These are phyloP conservation scores for Lactarius indigo DNA, from an alignment of 768 basidiomycete species.

Conservation along the genomic window DNA sequence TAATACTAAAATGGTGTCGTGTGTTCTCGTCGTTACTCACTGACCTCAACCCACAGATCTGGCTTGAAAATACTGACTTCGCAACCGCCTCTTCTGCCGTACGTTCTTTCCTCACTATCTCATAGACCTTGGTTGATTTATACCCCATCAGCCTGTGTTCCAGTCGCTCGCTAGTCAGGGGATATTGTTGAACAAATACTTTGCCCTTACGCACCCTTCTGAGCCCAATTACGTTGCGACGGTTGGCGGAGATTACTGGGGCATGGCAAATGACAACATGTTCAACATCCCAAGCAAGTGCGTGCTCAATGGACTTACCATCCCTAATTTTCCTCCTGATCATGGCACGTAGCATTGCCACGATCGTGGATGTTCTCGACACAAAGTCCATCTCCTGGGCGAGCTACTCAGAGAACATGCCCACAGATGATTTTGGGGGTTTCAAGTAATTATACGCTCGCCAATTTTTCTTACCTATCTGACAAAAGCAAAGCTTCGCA, in stretches of 20 bases:
- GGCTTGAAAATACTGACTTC: conserved; percentile 14
- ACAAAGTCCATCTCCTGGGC: conserved; percentile 7
- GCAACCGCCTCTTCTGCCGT: not conserved
- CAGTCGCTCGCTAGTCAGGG: conserved; percentile 4
- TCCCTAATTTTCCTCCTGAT: not conserved
- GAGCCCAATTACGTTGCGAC: conserved; percentile 17
- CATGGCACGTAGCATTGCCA: not conserved
- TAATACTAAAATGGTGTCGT: not conserved
- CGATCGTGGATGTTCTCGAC: conserved; percentile 11
- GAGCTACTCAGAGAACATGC: conserved; percentile 48
- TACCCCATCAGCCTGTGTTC: conserved; percentile 1
- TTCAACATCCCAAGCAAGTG: conserved; percentile 14
- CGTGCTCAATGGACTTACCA: not conserved
- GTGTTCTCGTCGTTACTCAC: not conserved
- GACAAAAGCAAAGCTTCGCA: conserved; percentile 30
- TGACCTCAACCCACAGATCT: not conserved
- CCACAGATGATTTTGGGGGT: conserved; percentile 40
- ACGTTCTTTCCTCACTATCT: not conserved
- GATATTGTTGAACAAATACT: conserved; percentile 7
- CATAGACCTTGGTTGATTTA: not conserved
- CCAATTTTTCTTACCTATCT: not conserved
- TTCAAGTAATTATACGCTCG: not conserved
- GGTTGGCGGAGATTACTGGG: conserved; percentile 9
- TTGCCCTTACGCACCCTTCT: conserved; percentile 11
- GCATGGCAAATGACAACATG: conserved; percentile 6